phyloP scores from a whole-genome alignment of 2,329 filamentous ascomycete genomes.

The Byssothecium circinans region DNA sequence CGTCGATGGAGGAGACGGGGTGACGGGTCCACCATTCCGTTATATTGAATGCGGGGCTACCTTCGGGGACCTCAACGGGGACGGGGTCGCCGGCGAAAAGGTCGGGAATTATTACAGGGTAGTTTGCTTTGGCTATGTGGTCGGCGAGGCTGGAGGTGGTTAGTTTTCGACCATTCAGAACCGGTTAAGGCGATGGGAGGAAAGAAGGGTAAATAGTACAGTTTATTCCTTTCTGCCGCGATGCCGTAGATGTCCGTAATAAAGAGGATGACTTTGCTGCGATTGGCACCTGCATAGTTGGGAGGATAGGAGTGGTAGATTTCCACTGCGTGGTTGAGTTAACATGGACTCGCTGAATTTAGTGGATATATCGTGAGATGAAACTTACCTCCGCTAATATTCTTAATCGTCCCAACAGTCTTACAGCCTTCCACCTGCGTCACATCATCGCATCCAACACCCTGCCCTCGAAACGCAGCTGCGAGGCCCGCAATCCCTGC shows the following conservation, averaged over 20 bases:
- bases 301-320: constrained; percentile 19
- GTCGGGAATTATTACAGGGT: constrained; percentile 38
- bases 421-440: constrained; percentile 1
- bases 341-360: not conserved
- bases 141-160: constrained; percentile 31
- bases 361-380: not conserved
- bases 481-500: not conserved
- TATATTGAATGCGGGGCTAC: constrained; percentile 30
- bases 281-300: not conserved
- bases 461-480: not conserved
- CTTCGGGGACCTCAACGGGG: constrained; percentile 34
- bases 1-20: constrained; percentile 47
- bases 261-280: constrained; percentile 29
- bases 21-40: constrained; percentile 51
- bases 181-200: not conserved
- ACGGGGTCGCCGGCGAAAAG: constrained; percentile 39
- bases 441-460: not conserved
- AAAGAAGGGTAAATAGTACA: constrained; percentile 16
- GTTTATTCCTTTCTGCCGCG: constrained; percentile 33
- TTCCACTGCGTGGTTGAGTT: constrained; percentile 9
- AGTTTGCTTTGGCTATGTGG: constrained; percentile 33
- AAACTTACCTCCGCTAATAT: constrained; percentile 29
- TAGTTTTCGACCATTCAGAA: too few relatives aligned
- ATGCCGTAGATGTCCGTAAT: constrained; percentile 41
- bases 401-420: constrained; percentile 22